Evolutionary conservation across 305 asterid species (phyloP), one percentile per base, ranked within the genome.

Genomic region (Salvia sclarea): DNA sequence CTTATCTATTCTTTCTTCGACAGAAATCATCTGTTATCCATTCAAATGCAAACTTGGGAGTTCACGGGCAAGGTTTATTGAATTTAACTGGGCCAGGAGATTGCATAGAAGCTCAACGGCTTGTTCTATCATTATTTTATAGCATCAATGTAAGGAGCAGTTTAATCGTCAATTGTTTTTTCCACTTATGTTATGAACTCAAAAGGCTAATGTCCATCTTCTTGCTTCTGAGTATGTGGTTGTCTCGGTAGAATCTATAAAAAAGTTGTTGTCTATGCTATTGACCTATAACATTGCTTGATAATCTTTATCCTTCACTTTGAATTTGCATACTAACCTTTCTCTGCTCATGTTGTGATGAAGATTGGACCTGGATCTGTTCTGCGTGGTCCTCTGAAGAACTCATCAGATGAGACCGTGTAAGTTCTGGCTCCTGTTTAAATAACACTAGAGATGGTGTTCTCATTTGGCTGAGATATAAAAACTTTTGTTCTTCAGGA

Each of bases 81-180:
- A 95, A 95, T 82, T 83, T 95, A 69, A 83, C 98, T 41, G 99
- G 99, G 69, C 91, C 96, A 38, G 99, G 99, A 68, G 99, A 92
- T 69, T 78, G 88, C 70, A 88, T 95, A 60, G 98, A 95, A 87
- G 99, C 99, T 67, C 96, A 95, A 66, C 93, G 88, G 48, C 82
- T 95, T 52, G 97, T 95, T 44, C 83, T 95, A 62, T 90, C 99
- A 5, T 81, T 95, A 80, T 95, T 95, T 75, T 95, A 95, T 64
- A 80, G 97, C 77, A 78, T 95, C 80, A 83, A 95, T 80, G 99
- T 95, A 77, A 92, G 97, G 69, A 65, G 62, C 28, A 31, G 25
- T 33, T n/a, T 24, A 30, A 31, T 13, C 14, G 63, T 69, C 38
- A 45, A 61, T 37, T 53, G 14, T 7, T 7, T 5, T 47, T 49